These are phyloP conservation scores for Plasmodium sp. DNA, from an alignment of 169 alveolate genomes.

Conservation along the genomic window DNA sequence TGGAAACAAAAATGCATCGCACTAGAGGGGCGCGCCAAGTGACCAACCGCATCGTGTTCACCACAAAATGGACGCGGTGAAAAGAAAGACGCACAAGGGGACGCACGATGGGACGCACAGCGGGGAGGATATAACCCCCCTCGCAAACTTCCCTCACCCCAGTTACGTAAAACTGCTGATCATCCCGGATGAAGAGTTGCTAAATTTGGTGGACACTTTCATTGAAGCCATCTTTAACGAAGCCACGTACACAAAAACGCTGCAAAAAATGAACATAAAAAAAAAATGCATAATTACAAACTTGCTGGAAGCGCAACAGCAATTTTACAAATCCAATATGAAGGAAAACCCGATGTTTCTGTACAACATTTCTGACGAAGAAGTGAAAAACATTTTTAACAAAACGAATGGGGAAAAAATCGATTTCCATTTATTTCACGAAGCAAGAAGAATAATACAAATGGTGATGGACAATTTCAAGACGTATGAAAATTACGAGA, in stretches of 20 bases:
- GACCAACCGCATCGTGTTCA: neutral
- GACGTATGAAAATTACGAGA: conserved; percentile 62
- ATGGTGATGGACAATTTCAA: conserved; percentile 21
- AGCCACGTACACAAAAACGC: conserved; percentile 8
- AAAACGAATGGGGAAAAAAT: conserved; percentile 46
- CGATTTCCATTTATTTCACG: conserved; percentile 51
- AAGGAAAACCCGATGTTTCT: conserved; percentile 21
- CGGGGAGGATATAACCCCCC: neutral
- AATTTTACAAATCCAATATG: conserved; percentile 37
- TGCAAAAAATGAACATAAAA: conserved; percentile 19
- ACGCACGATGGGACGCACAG: neutral
- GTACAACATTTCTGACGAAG: conserved; percentile 36
- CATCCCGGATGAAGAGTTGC: conserved; percentile 47
- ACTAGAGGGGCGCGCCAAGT: neutral
- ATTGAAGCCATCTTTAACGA: conserved; percentile 33
- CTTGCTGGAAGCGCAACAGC: conserved; percentile 38
- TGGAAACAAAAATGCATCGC: neutral
- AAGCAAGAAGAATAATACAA: conserved; percentile 62
- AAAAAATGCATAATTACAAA: conserved; percentile 38
- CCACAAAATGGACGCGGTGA: neutral
- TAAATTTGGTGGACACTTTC: conserved; percentile 37
- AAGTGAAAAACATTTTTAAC: conserved; percentile 41
- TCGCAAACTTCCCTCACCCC: neutral
- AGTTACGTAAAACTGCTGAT: conserved; percentile 32
- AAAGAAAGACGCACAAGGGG: neutral